Base-by-base conservation (phyloP, 768 basidiomycete genomes). In the Tulasnella sp. region DNA sequence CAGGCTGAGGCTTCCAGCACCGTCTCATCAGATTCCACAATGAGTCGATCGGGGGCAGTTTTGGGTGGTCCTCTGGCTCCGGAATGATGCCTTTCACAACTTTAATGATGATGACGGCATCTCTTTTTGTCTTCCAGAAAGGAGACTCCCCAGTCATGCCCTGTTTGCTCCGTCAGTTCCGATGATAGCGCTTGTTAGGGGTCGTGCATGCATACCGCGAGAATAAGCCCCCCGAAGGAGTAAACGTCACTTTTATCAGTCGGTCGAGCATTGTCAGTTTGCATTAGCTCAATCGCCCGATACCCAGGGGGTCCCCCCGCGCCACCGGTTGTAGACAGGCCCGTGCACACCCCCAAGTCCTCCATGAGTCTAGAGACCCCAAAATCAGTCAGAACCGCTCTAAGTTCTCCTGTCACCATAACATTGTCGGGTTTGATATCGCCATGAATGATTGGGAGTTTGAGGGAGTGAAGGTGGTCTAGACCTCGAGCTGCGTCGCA, bases 391-490 rank as follows among this genome's bases (percentile, higher is more conserved):
- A 76, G 61, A 37, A 51, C 75, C 39, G 29, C 51, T 5, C 44
- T 44, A 26, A 29, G 5, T 9, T 57, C 15, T n/a, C n/a, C 67
- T 40, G 40, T 40, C 4, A 40, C 10, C 40, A 40, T 40, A 40
- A 40, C 40, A 10, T 40, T 29, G 61, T 44, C 18, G 67, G 40
- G 67, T 76, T 80, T 80, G 18, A 81, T 48, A 51, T 81, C 80
- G 5, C 80, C 80, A 73, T 81, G 80, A 5, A 80, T 79, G 11
- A 81, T 67, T 9, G 79, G 71, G 40, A 77, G 79, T 29, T 51
- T 29, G n/a, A 55, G 75, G 15, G 35, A 74, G 67, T 81, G 80
- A 6, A 81, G 42, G 76, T 81, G 79, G 6, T 44, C 35, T 39
- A 81, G 74, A 5, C 77, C 80, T 42, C 74, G 46, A 23, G 77